Percentiles rank a stretch among this genome's conserved stretches.
These are phyloP conservation scores for Nothopassalora personata DNA, from an alignment of 2,329 filamentous ascomycete genomes.

Conservation along the genomic window DNA sequence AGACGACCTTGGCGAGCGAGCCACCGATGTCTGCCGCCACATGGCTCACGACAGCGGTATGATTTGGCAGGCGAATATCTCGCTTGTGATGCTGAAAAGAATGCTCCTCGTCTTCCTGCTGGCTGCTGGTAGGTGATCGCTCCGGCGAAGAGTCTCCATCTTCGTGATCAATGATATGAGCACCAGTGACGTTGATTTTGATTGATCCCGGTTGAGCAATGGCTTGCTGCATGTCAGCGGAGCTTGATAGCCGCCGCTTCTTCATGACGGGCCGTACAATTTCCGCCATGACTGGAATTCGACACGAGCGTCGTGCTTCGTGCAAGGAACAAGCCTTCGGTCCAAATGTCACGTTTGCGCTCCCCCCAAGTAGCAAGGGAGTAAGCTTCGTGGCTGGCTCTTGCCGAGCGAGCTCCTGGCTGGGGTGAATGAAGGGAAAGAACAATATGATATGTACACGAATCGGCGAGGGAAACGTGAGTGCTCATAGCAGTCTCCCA, in stretches of 20 bases:
- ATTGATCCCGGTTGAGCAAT: slow-evolving; percentile 63
- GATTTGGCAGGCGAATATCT: slow-evolving; percentile 93
- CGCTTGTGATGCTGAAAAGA: slow-evolving; percentile 69
- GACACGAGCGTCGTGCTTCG: neutral
- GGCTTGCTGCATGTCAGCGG: slow-evolving; percentile 44
- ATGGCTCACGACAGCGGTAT: slow-evolving; percentile 91
- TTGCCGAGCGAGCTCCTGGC: neutral
- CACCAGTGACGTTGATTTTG: slow-evolving; percentile 92
- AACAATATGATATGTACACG: neutral
- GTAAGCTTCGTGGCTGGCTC: neutral
- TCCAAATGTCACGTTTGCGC: neutral
- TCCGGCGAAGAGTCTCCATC: slow-evolving; percentile 31
- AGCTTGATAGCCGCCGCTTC: slow-evolving; percentile 30
- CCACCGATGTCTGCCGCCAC: slow-evolving; percentile 98
- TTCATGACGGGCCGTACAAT: slow-evolving; percentile 1
- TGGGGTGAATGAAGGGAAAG: neutral
- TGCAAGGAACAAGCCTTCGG: neutral
- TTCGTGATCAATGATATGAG: slow-evolving; percentile 89
- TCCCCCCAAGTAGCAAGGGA: neutral
- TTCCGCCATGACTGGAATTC: slow-evolving; percentile 1
- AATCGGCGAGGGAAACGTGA: neutral
- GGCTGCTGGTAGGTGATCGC: slow-evolving; percentile 38
- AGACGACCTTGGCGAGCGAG: slow-evolving; percentile 91
- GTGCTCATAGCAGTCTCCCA: neutral
- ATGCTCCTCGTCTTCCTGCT: slow-evolving; percentile 43